Evolutionary conservation across 768 basidiomycete genomes (phyloP), one percentile per base, ranked within the genome.

Genomic region (Pulveroboletus sp.): DNA sequence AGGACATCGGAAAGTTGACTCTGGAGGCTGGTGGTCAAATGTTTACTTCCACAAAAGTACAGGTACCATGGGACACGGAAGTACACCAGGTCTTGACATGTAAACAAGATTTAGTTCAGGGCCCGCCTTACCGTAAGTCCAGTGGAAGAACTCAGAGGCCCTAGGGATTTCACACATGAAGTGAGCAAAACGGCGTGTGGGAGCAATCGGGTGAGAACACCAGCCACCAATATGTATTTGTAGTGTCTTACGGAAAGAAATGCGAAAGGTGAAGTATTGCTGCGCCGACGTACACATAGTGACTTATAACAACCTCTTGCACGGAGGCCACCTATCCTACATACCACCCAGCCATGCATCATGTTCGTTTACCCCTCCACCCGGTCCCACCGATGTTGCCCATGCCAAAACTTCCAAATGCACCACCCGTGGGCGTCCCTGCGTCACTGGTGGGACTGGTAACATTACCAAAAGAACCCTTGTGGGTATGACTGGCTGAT

Each of bases 391-490:
- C 24, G 32, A 73, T 72, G 28, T 66, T 67, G 6, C 76, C 75
- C 1, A 75, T 69, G 10, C 76, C 76, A 51, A 79, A 79, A 49
- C 65, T 69, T 9, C 74, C 74, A 46, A 80, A 80, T 4, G 77
- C 74, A 9, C 74, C 74, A 15, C 73, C 68, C 10, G 56, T 32
- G 15, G 62, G 54, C 28, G 60, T 59, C n/a, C 47, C 59, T 24
- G 50, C 33, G 11, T 64, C 64, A 9, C 46, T 61, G 10, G 57
- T 58, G 33, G 70, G 63, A 42, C 59, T 63, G 8, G 36, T 26
- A 4, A 47, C 50, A 9, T 38, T 57, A 18, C 54, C 62, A 10
- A 54, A 46, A 14, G 67, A 55, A 15, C 56, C 49, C 37, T 61
- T 69, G 37, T 55, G 55, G 4, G 46, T 11, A 26, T 66, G 64